Evolutionary conservation across 176 grass and related monocot genomes (phyloP), one percentile per base, ranked within the genome.

Genomic region (Carex scoparia): DNA sequence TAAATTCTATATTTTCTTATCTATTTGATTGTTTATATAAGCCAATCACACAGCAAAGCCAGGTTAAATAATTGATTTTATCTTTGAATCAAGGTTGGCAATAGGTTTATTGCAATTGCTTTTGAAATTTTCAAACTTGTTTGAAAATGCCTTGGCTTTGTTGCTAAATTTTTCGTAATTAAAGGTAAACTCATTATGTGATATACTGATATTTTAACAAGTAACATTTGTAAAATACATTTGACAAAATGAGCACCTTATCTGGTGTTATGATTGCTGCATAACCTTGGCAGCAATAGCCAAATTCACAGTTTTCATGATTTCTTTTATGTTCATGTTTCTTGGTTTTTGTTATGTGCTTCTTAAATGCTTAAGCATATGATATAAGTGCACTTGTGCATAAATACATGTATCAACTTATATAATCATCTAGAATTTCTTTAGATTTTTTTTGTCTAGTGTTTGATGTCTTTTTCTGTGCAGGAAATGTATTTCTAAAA

Each of bases 401-500:
- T 46, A 44, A 19, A 46, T 46, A 10, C 15, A 19, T 44, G 6
- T 9, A 10, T 66, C 4, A 18, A 70, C 37, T 3, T 44, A 3
- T 18, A 42, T 42, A 42, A 70, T 42, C 0, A 9, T 15, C 10
- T 77, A 15, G 0, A 78, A 15, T 78, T 55, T 57, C 23, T 78
- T 5, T 56, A 32, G 1, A 78, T 57, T 56, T 78, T 55, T 55
- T 78, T 57, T 55, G 4, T 57, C 10, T 2, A 57, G 49, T 60
- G 46, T 33, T 79, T 80, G 12, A 35, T 10, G 27, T 19, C 54
- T 75, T 81, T 67, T 81, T 33, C 37, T 87, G 38, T 56, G 2
- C 96, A 99, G 96, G 96, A 79, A 99, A 99, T 55, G 96, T 99
- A 86, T 99, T 99, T 88, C 64, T 99, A 54, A 99, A 99, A 70